These are phyloP conservation scores for Irpex sp. DNA, from an alignment of 1,284 basidiomycete genomes.

Conservation along the genomic window DNA sequence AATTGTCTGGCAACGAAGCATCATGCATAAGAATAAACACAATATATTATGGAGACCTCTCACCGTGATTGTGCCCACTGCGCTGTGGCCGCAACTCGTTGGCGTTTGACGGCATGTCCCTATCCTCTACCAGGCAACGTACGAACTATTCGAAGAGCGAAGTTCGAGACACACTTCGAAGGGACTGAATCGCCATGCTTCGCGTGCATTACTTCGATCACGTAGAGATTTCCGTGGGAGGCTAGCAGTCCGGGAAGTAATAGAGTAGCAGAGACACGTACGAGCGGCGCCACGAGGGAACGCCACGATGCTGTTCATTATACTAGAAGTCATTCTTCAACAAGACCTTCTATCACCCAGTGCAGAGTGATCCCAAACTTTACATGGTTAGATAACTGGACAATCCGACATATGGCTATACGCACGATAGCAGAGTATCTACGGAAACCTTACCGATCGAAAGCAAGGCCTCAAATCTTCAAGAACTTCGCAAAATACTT, in stretches of 20 bases:
- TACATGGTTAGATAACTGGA: not conserved
- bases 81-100: too few relatives aligned
- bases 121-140: too few relatives aligned
- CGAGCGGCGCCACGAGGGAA: not conserved
- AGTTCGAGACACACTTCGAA: too few relatives aligned
- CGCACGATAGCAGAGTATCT: not conserved
- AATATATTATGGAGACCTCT: too few relatives aligned
- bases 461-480: not conserved
- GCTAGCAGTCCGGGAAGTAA: not conserved
- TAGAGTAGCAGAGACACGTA: not conserved
- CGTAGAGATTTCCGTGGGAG: not conserved
- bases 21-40: too few relatives aligned
- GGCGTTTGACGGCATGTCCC: too few relatives aligned
- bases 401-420: not conserved
- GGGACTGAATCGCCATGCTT: too few relatives aligned
- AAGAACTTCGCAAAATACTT: conserved; percentile 1
- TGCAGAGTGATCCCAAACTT: not conserved
- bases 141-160: too few relatives aligned
- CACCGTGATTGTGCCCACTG: too few relatives aligned
- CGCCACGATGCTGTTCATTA: not conserved
- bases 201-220: not conserved
- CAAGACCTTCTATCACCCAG: not conserved
- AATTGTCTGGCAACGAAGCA: too few relatives aligned
- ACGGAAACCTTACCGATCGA: not conserved
- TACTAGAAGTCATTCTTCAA: not conserved